Base-by-base conservation (phyloP, 2,329 filamentous ascomycete species). In the Xylaria sp. region DNA sequence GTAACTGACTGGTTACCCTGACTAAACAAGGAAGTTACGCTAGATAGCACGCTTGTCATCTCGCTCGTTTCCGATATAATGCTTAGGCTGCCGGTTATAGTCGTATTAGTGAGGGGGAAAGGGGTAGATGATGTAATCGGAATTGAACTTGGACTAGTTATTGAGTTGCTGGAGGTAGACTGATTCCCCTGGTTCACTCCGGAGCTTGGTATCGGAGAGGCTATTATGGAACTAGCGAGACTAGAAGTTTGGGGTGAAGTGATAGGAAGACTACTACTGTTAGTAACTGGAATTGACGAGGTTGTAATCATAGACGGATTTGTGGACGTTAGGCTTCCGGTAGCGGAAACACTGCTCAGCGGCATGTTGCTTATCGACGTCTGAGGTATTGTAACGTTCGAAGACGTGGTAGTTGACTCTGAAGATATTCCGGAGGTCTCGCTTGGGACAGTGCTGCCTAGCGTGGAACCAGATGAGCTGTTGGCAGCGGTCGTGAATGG, bases 281-380 rank as follows among this genome's bases (percentile, higher is more conserved):
- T 73, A 16, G 70, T 72, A 10, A 48, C 21, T 53, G 65, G 53
- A n/a, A 60, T 62, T 23, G 68, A 54, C 18, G 64, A 42, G 10
- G 73, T 73, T 23, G 58, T 58, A 2, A n/a, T 27, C 35, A 29
- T 54, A 21, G 62, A 63, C 18, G 54, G 27, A 18, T 59, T 65
- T 21, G 29, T 47, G 21, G 53, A 64, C n/a, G 69, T 71, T 12
- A 77, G 68, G 54, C 73, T 74, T 13, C 74, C 75, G n/a, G 74
- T 74, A 12, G 74, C 69, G 35, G 73, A 67, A 42, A 76, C 25
- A 23, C 75, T 77, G 47, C 71, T 78, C 13, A 71, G 51, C 12
- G 66, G 50, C 47, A 54, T 63, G 57, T 57, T 65, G 23, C 44
- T 68, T 6, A 44, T 54, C 21, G 50, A 59, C 29, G n/a, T 51